Percentiles rank a stretch among this genome's conserved stretches.
These are phyloP conservation scores for Cyberlindnera subsufficiens DNA, from an alignment of 805 yeast genomes.

Conservation along the genomic window DNA sequence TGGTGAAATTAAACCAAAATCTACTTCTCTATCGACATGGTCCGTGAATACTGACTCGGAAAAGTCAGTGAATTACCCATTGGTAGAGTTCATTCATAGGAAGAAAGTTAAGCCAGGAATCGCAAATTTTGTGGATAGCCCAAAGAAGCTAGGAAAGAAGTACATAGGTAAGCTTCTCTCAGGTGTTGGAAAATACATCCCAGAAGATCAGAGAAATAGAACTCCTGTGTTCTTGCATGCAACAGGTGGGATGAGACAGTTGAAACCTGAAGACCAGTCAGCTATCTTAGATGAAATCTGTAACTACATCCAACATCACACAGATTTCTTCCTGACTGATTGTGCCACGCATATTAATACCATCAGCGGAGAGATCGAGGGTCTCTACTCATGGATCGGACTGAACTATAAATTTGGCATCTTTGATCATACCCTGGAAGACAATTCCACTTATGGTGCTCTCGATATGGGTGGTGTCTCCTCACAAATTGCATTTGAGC, in stretches of 20 bases:
- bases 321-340: slow-evolving; percentile 53
- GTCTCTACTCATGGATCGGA: slow-evolving; percentile 62
- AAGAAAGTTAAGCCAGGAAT: slow-evolving; percentile 47
- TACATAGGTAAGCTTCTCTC: slow-evolving; percentile 46
- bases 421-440: slow-evolving; percentile 26
- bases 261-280: slow-evolving; percentile 46
- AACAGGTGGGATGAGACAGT: slow-evolving; percentile 61
- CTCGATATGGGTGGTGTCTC: slow-evolving; percentile 99
- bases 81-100: slow-evolving; percentile 12
- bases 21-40: too few relatives aligned
- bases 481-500: slow-evolving; percentile 65
- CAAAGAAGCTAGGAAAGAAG: slow-evolving; percentile 45
- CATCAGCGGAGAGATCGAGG: slow-evolving; percentile 62
- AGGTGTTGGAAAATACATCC: slow-evolving; percentile 45
- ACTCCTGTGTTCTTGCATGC: slow-evolving; percentile 69
- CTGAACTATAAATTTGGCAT: slow-evolving; percentile 49
- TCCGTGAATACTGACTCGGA: slow-evolving; percentile 1
- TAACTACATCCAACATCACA: slow-evolving; percentile 37
- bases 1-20: neutral
- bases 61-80: slow-evolving; percentile 6
- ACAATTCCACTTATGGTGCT: slow-evolving; percentile 55
- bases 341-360: slow-evolving; percentile 54
- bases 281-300: slow-evolving; percentile 44
- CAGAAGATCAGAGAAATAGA: slow-evolving; percentile 50
- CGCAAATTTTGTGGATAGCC: slow-evolving; percentile 40